Percentiles rank a stretch among this genome's conserved stretches.
phyloP scores from a whole-genome alignment of 805 yeast species.

The Cyberlindnera americana region DNA sequence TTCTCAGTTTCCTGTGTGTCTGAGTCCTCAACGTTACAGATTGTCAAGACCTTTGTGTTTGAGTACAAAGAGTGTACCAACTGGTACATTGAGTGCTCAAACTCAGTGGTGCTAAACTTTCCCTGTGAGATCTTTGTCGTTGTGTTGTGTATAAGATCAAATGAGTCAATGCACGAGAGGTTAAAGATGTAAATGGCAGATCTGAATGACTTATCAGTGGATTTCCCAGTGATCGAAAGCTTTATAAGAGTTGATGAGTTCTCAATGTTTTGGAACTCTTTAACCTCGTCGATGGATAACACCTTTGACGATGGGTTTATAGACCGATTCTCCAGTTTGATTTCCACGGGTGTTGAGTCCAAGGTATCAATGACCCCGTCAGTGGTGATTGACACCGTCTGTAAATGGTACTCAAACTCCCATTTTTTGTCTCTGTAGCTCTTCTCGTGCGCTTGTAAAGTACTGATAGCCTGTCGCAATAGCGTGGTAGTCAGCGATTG shows the following conservation, averaged over 20 bases:
- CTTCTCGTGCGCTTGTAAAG: slow-evolving; percentile 7
- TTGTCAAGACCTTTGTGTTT: slow-evolving; percentile 35
- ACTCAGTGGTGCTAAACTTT: slow-evolving; percentile 16
- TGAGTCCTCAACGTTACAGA: slow-evolving; percentile 28
- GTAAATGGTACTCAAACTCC: slow-evolving; percentile 13
- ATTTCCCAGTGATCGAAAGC: slow-evolving; percentile 8
- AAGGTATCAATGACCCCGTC: slow-evolving; percentile 15
- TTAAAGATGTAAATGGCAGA: slow-evolving; percentile 14
- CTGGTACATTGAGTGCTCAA: slow-evolving; percentile 21
- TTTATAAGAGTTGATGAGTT: slow-evolving; percentile 15
- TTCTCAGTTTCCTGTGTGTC: slow-evolving; percentile 20
- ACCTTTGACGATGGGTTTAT: slow-evolving; percentile 4
- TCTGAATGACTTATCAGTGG: slow-evolving; percentile 9
- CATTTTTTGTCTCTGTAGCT: slow-evolving; percentile 13
- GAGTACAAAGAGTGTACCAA: slow-evolving; percentile 24
- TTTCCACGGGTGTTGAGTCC: background rate
- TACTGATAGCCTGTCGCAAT: slow-evolving; percentile 1
- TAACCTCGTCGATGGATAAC: background rate
- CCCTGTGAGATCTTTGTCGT: slow-evolving; percentile 11
- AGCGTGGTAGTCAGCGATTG: background rate
- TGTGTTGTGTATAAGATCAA: slow-evolving; percentile 11
- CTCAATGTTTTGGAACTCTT: slow-evolving; percentile 1
- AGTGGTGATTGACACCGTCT: slow-evolving; percentile 12
- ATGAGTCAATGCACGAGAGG: slow-evolving; percentile 13
- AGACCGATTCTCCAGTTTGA: slow-evolving; percentile 17